Conservation (phyloP, 1,284 basidiomycete species). For the Moesziomyces globuligerus region DNA sequence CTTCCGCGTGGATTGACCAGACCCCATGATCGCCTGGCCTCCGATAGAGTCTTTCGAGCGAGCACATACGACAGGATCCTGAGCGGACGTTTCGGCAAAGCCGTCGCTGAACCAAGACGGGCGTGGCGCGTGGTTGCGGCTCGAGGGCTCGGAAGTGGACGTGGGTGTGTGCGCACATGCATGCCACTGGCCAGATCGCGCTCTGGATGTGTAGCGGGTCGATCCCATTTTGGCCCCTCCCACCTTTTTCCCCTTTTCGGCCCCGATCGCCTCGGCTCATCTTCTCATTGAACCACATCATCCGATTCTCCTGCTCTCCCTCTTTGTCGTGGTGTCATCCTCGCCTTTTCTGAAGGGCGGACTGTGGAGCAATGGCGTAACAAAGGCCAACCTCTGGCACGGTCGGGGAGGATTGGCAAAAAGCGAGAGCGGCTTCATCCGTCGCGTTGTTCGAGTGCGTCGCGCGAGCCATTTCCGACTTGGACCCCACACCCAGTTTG, state of each 20-base stretch:
- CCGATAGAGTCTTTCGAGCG: no score
- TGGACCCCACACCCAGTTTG: no score
- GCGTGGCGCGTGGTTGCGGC: not conserved
- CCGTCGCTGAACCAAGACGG: not conserved
- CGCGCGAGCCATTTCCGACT: no score
- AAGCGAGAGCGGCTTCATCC: no score
- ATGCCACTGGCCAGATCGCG: slow-evolving; percentile 27
- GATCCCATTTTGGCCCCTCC: not conserved
- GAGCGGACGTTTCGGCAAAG: no score
- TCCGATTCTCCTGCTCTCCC: not conserved
- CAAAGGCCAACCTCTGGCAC: slow-evolving; percentile 32
- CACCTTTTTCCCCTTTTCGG: not conserved
- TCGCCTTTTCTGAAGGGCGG: not conserved
- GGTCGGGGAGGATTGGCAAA: not conserved
- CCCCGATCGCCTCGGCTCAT: no score
- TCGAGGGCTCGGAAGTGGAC: slow-evolving; percentile 4
- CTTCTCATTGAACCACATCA: not conserved
- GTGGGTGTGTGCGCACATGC: slow-evolving; percentile 10
- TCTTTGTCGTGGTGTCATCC: not conserved
- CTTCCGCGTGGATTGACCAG: no score
- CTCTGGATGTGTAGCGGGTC: slow-evolving; percentile 7
- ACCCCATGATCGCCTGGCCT: no score
- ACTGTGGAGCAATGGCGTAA: not conserved
- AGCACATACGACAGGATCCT: no score
- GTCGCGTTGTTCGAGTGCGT: no score